Evolutionary conservation across 1,284 basidiomycete genomes (phyloP), one percentile per base, ranked within the genome.

Genomic region (Pterulicium gracile): DNA sequence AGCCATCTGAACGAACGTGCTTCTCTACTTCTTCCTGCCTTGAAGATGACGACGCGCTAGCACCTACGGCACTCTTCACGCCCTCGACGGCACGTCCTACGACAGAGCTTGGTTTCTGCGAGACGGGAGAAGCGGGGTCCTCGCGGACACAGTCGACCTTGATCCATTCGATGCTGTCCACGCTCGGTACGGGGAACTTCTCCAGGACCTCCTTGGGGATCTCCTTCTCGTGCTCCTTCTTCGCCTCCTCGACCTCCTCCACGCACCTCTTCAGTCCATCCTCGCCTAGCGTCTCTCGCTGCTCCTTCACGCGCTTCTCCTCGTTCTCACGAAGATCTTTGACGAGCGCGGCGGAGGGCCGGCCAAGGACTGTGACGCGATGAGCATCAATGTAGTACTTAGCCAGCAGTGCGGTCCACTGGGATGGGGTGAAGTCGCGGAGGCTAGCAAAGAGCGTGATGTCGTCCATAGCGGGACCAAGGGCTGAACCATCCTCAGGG

Each of bases 91-190:
- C n/a, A n/a, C n/a, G n/a, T n/a, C n/a, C n/a, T n/a, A n/a, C n/a
- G n/a, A n/a, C n/a, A n/a, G n/a, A n/a, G n/a, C n/a, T n/a, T n/a
- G n/a, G n/a, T n/a, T n/a, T n/a, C n/a, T n/a, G n/a, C n/a, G n/a
- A n/a, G n/a, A n/a, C n/a, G n/a, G n/a, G n/a, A n/a, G n/a, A n/a
- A n/a, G n/a, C n/a, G n/a, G n/a, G n/a, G n/a, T n/a, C n/a, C 57
- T 88, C 80, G 58, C 83, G 83, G 14, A 77, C 62, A 50, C 82
- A 95, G 55, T 93, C 79, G 2, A 98, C 93, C 1, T 88, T 81
- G 49, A 98, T 94, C 93, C 95, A 98, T 3, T 86, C 79, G 56
- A 99, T 94, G 52, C 81, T 88, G 56, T 85, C 81, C 18, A 94
- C 87, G 55, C 86, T 77, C 0, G 93, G 93, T 23, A 95, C 80